Evolutionary conservation across 441 rosid genomes (phyloP).

Genomic region (Populus hybrid): DNA sequence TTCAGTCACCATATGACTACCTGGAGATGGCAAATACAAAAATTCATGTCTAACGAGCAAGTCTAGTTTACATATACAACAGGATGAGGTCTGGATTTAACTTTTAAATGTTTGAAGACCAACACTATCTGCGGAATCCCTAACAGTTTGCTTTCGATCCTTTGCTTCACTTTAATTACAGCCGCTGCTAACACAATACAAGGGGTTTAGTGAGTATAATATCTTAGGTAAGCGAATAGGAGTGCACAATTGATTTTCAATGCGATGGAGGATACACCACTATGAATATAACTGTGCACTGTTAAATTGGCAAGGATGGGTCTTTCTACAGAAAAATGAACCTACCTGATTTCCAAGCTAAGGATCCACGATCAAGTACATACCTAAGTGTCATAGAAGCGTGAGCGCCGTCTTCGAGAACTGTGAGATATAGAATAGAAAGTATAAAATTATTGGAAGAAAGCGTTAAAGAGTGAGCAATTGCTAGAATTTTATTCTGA

Average conservation of each 20-base stretch:
- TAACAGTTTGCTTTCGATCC: constrained; percentile 1
- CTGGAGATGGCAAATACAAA: constrained; percentile 14
- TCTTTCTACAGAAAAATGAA: not conserved
- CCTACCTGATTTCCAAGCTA: not conserved
- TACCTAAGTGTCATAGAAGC: constrained; percentile 81
- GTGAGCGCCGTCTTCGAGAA: constrained; percentile 69
- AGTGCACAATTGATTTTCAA: not conserved
- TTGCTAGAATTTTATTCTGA: not conserved
- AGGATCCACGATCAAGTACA: not conserved
- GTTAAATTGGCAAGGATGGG: not conserved
- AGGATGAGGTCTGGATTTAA: constrained; percentile 11
- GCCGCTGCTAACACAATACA: constrained; percentile 17
- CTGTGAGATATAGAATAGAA: constrained; percentile 41
- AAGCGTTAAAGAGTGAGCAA: not conserved
- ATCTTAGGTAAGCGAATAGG: not conserved
- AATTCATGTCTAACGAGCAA: constrained; percentile 27
- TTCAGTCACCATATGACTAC: constrained; percentile 7
- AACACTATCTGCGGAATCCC: constrained; percentile 1
- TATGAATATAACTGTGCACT: not conserved
- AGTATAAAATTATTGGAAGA: constrained; percentile 17
- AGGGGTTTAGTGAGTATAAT: not conserved
- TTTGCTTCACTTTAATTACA: constrained; percentile 6
- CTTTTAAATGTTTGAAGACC: constrained; percentile 21
- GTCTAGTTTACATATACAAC: constrained; percentile 21
- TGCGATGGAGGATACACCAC: not conserved